Evolutionary conservation across 345 rosid genomes (phyloP).

Genomic region (Punica granatum): DNA sequence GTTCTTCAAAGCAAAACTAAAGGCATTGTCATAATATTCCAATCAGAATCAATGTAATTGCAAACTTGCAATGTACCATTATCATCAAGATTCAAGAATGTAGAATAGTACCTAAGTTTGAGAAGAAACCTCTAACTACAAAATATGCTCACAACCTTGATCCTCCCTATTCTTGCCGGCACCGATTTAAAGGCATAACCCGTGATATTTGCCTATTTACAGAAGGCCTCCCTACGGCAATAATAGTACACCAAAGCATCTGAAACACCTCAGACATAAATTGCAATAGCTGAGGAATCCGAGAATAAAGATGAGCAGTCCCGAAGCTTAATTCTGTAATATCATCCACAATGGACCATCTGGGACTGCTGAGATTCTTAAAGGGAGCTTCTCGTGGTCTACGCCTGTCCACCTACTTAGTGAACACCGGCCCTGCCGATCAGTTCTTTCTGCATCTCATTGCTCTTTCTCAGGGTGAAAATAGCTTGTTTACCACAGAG

Average conservation of each 20-base stretch:
- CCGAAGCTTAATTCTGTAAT: background rate
- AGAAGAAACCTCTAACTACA: no score
- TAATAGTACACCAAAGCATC: background rate
- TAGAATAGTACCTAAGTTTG: no score
- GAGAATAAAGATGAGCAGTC: background rate
- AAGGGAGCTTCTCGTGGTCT: slow-evolving; percentile 56
- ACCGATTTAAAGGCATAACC: no score
- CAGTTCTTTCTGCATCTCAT: slow-evolving; percentile 53
- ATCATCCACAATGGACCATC: slow-evolving; percentile 26
- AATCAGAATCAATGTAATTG: no score
- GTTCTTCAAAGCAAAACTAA: no score
- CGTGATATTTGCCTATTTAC: no score
- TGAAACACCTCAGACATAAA: background rate
- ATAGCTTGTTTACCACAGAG: slow-evolving; percentile 63
- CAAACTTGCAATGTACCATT: no score
- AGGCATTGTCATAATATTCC: no score
- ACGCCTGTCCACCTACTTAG: slow-evolving; percentile 66
- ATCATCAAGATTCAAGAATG: no score
- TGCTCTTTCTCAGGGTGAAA: slow-evolving; percentile 77
- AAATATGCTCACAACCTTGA: no score
- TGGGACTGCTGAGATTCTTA: slow-evolving; percentile 36
- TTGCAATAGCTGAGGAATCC: background rate
- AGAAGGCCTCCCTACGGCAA: no score
- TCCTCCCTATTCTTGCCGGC: no score
- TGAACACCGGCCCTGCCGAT: slow-evolving; percentile 75